phyloP scores from a whole-genome alignment of 257 asterid species.

The Pogostemon cablin region DNA sequence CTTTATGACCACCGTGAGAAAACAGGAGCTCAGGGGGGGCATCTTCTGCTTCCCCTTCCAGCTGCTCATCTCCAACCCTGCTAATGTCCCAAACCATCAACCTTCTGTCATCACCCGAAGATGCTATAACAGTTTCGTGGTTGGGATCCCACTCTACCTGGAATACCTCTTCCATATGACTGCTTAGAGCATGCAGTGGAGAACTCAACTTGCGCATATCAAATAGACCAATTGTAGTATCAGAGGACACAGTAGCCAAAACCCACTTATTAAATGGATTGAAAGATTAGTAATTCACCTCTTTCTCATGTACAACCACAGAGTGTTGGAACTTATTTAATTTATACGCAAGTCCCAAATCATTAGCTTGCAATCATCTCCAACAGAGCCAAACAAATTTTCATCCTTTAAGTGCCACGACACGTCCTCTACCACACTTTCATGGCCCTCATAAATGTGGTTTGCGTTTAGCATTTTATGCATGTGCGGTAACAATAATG shows the following conservation, averaged over 20 bases:
- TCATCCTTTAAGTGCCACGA: constrained; percentile 87
- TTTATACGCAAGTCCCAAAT: constrained; percentile 94
- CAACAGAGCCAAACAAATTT: constrained; percentile 86
- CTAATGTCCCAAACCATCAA: constrained; percentile 95
- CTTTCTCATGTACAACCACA: constrained; percentile 73
- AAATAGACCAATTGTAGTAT: constrained; percentile 84
- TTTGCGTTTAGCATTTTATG: too few species aligned
- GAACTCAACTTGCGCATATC: constrained; percentile 81
- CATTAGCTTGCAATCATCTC: constrained; percentile 89
- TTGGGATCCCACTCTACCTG: constrained; percentile 99
- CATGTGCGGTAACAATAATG: too few species aligned
- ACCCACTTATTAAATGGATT: constrained; percentile 90
- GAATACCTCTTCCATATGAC: constrained; percentile 94
- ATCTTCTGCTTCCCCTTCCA: constrained; percentile 99
- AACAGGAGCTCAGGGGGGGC: constrained; percentile 96
- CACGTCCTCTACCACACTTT: constrained; percentile 82
- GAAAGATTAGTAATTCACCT: constrained; percentile 92
- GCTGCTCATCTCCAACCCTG: constrained; percentile 97
- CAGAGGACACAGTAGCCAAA: constrained; percentile 96
- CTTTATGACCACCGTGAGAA: constrained; percentile 96
- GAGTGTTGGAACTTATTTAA: constrained; percentile 80
- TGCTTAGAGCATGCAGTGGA: constrained; percentile 76
- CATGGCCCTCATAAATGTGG: too few species aligned
- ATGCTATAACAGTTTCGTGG: constrained; percentile 91
- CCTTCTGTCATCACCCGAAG: constrained; percentile 93